Base-by-base conservation (phyloP, 164 flowering plant species). In the Malania oleifera region DNA sequence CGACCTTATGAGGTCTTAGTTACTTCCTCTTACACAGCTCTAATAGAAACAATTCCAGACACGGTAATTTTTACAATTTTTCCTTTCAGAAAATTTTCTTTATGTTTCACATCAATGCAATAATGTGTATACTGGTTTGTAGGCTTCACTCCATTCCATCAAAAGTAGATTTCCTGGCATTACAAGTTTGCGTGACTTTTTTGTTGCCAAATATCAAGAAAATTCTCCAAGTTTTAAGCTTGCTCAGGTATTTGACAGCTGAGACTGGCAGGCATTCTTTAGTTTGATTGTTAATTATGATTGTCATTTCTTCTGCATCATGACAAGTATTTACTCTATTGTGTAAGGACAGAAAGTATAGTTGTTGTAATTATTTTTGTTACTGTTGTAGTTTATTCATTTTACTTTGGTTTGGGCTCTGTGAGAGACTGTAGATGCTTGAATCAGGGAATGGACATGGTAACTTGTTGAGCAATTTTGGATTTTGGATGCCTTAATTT, bases 101-200 rank as follows among this genome's bases (percentile, higher is more conserved):
- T n/a, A n/a, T n/a, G n/a, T n/a, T n/a, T n/a, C n/a, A n/a, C 2
- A 10, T 51, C 19, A 35, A 39, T 1, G 12, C 46, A 48, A 39
- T 45, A 15, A 19, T 51, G 9, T 47, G 14, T 43, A 59, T 56
- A 14, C 19, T 68, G 24, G 55, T 59, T 66, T 70, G 60, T 45
- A 95, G 99, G 99, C 99, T 23, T 95, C 99, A 46, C 71, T 95
- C 55, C 99, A 95, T 75, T 88, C 99, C 38, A 82, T 95, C 64
- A 95, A 87, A 75, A 91, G 96, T 75, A 79, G 99, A 78, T 85
- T 74, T 73, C 90, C 96, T 34, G 79, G 77, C 68, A 79, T 91
- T 48, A 59, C 84, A 47, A 89, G 96, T 67, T 73, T 95, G 65
- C 96, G 96, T 20, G 95, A 95, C 7, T 95, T 95, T 74, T 95